Percentiles rank a stretch among this genome's conserved stretches.
Conservation (phyloP, 805 yeast genomes). For the Candida ascalaphidarum region DNA sequence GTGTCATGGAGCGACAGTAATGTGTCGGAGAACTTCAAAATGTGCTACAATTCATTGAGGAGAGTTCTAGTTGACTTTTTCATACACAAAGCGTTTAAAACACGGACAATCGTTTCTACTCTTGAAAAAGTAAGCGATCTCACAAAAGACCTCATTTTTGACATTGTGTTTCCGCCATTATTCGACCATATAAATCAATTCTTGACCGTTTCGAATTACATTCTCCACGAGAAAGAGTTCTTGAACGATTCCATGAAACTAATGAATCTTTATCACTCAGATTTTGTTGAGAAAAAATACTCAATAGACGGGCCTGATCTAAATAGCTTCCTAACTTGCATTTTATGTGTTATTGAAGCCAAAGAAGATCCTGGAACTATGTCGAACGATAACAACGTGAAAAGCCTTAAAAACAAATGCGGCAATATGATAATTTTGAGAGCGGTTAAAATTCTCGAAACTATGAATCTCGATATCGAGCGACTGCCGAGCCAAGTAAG, state of each 20-base stretch:
- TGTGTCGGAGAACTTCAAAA: constrained; percentile 6
- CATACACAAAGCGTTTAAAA: constrained; percentile 17
- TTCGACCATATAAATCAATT: constrained; percentile 28
- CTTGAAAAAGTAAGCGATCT: constrained; percentile 22
- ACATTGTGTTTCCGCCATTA: constrained; percentile 25
- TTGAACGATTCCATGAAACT: constrained; percentile 17
- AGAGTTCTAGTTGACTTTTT: constrained; percentile 27
- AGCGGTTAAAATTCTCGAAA: constrained; percentile 14
- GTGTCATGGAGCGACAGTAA: constrained; percentile 15
- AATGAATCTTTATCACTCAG: constrained; percentile 16
- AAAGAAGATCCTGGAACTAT: too few species aligned
- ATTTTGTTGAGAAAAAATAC: constrained; percentile 21
- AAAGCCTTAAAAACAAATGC: constrained; percentile 11
- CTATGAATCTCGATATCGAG: background rate
- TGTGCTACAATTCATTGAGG: constrained; percentile 17
- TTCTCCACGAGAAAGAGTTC: constrained; percentile 24
- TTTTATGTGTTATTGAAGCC: constrained; percentile 23
- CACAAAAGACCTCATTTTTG: constrained; percentile 23
- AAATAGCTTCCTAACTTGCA: constrained; percentile 17
- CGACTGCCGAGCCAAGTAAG: too few species aligned
- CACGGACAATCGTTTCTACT: constrained; percentile 13
- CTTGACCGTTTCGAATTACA: constrained; percentile 21
- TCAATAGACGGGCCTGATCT: constrained; percentile 12
- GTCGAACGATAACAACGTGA: background rate
- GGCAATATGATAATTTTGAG: constrained; percentile 21